Conservation (phyloP, 2,329 filamentous ascomycete genomes). For the Trichoderma sp. region DNA sequence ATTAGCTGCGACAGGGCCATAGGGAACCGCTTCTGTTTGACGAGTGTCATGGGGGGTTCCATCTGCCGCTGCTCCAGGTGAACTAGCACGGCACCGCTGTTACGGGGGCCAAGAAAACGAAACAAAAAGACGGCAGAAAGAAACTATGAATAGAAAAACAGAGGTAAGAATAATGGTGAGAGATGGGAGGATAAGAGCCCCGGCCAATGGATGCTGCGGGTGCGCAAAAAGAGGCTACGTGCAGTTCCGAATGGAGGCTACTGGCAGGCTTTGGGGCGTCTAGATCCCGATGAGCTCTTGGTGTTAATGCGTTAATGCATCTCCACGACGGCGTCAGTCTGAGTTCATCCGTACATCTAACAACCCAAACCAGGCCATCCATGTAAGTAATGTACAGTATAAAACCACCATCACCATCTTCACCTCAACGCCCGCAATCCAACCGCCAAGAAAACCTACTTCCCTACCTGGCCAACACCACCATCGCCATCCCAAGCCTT, state of each 20-base stretch:
- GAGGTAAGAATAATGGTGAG: background rate
- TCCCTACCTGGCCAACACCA: background rate
- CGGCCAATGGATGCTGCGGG: background rate
- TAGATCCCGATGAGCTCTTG: background rate
- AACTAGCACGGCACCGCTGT: background rate
- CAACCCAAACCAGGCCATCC: background rate
- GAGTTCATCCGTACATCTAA: background rate
- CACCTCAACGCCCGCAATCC: background rate
- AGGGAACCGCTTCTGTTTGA: background rate
- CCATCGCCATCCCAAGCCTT: background rate
- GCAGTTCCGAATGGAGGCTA: constrained; percentile 9
- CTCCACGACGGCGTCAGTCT: too few relatives aligned
- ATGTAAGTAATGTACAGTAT: background rate
- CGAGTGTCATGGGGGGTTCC: background rate
- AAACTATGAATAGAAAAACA: background rate
- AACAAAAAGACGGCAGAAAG: background rate
- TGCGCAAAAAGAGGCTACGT: constrained; percentile 8
- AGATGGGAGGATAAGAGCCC: background rate
- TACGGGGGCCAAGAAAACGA: background rate
- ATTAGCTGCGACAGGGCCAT: background rate
- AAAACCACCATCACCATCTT: background rate
- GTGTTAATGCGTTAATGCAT: background rate
- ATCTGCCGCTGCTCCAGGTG: background rate
- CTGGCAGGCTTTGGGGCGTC: background rate
- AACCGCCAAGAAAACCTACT: background rate